Conservation (phyloP, 2,329 filamentous ascomycete species). For the Beauveria rudraprayagi region DNA sequence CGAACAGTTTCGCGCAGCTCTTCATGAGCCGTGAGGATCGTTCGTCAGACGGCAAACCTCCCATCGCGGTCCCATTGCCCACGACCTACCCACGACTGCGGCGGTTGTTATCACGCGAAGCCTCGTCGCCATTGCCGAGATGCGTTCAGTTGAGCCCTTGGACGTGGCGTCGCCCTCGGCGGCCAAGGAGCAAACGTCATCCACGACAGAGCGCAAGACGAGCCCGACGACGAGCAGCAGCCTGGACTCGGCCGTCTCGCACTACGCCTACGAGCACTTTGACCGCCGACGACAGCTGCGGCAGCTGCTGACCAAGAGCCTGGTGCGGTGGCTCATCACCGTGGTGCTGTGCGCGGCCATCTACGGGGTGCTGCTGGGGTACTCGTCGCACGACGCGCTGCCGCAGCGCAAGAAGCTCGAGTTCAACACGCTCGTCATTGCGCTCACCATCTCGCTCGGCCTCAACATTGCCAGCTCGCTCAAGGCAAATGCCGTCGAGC, state of each 20-base stretch:
- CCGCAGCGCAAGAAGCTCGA: conserved; percentile 27
- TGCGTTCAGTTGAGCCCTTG: no score
- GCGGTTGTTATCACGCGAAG: not conserved
- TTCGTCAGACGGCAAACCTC: not conserved
- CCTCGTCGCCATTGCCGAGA: not conserved
- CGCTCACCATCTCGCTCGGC: conserved; percentile 33
- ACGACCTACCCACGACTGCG: not conserved
- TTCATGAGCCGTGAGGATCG: not conserved
- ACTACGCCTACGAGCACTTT: conserved; percentile 17
- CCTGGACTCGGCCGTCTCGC: conserved; percentile 8
- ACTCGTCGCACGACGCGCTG: conserved; percentile 23
- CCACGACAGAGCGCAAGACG: not conserved
- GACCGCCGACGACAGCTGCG: conserved; percentile 16
- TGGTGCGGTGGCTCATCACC: conserved; percentile 22
- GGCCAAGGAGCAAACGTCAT: no score
- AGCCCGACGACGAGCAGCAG: not conserved
- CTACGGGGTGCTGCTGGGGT: conserved; percentile 22
- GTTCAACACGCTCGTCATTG: conserved; percentile 38
- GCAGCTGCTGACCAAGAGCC: conserved; percentile 13
- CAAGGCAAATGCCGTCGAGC: conserved; percentile 34
- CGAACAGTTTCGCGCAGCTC: not conserved
- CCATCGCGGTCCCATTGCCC: not conserved
- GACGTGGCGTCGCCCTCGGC: no score
- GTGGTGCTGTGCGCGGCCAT: conserved; percentile 20
- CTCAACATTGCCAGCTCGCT: conserved; percentile 34